Evolutionary conservation across 345 rosid genomes (phyloP).

Genomic region (Aquilaria sinensis): DNA sequence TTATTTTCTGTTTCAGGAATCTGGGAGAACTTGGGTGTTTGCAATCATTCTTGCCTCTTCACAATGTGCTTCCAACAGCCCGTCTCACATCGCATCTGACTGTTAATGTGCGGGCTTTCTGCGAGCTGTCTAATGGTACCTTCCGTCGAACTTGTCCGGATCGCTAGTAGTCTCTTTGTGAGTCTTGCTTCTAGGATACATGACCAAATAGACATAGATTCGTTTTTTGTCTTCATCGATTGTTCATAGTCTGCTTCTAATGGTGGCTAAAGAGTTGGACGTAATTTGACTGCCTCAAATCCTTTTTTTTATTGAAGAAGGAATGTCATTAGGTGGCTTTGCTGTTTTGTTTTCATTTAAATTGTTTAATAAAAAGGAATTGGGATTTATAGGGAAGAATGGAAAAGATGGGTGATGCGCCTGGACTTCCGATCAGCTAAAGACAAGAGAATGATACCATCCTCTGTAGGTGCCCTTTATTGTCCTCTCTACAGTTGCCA

Average conservation of each 20-base stretch:
- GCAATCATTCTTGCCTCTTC: constrained; percentile 70
- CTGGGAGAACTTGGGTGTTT: constrained; percentile 76
- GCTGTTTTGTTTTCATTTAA: constrained; percentile 8
- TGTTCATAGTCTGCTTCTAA: constrained; percentile 14
- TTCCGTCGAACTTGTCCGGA: constrained; percentile 91
- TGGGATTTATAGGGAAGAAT: constrained; percentile 44
- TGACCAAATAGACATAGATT: constrained; percentile 9
- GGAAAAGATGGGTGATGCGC: constrained; percentile 36
- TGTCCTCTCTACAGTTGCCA: too few species aligned
- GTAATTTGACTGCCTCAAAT: constrained; percentile 1
- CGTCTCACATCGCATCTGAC: constrained; percentile 63
- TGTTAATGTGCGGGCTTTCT: constrained; percentile 67
- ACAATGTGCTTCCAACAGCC: constrained; percentile 29
- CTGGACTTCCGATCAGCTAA: constrained; percentile 67
- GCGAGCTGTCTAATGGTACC: constrained; percentile 98
- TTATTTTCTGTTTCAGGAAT: constrained; percentile 36
- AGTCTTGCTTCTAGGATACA: constrained; percentile 59
- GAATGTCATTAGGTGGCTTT: constrained; percentile 11
- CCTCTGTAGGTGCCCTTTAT: constrained; percentile 59
- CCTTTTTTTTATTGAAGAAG: not conserved
- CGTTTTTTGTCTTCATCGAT: constrained; percentile 2
- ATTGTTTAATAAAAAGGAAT: constrained; percentile 32
- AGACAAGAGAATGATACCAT: constrained; percentile 56
- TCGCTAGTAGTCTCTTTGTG: constrained; percentile 95
- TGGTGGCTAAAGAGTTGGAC: not conserved